Evolutionary conservation across 352 stramenopile genomes (phyloP), one percentile per base, ranked within the genome.

Genomic region (Globisporangium cylindrosporum): DNA sequence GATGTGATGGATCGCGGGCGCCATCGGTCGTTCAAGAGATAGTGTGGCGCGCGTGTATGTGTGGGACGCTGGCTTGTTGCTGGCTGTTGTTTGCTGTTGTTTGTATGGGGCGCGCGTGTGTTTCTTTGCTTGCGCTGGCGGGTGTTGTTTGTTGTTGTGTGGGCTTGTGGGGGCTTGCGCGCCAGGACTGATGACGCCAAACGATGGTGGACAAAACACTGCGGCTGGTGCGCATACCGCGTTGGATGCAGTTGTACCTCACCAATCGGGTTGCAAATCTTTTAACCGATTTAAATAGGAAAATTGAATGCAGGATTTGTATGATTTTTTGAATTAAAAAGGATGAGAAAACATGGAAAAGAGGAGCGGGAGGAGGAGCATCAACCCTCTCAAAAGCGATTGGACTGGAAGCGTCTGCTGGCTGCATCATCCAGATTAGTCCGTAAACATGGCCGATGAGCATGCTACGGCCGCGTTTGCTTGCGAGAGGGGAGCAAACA

Each of bases 171-270:
- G 53, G 53, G 53, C 53, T 36, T 32, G 53, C 14, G 53, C 53
- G 53, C 20, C 20, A 27, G 48, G 1, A 6, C 54, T 59, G 54
- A 59, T 59, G 54, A 59, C 54, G 54, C 54, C 25, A 59, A 59
- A 59, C 27, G 54, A 25, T 38, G 54, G 54, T 59, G 54, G 54
- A 59, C 54, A 59, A 59, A 59, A 59, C 54, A 59, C 54, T 59
- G 15, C 48, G n/a, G 48, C 48, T 55, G 8, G n/a, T 9, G 48
- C 8, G 48, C 18, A 55, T 55, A 55, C 41, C 41, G 41, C 41
- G 41, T 49, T 49, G 6, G 41, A 49, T n/a, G 41, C 41, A 4
- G 15, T 1, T 4, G 15, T 22, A 4, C 18, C 41, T 49, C 41
- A 4, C 4, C 20, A n/a, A 49, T 49, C 41, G 1, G 3, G 12